Conservation (phyloP, 164 flowering plant species). For the grape (Vitis vinifera) region ASM3070453v1 NC_081818.1:22950001-22950500, state of each 20-base stretch:
- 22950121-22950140: slow-evolving; percentile 30
- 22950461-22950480: too few species aligned
- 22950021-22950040: slow-evolving; percentile 26
- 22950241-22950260: neutral
- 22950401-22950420: too few species aligned
- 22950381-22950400: neutral
- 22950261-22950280: neutral
- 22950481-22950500: too few species aligned
- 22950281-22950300: neutral
- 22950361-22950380: neutral
- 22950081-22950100: slow-evolving; percentile 25
- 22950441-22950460: too few species aligned
- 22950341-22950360: neutral
- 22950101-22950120: slow-evolving; percentile 51
- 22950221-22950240: too few species aligned
- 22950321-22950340: neutral
- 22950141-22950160: too few species aligned
- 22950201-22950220: too few species aligned
- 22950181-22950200: too few species aligned
- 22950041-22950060: slow-evolving; percentile 39
- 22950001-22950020: slow-evolving; percentile 11
- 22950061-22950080: slow-evolving; percentile 52
- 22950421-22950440: too few species aligned
- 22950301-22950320: neutral
- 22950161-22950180: too few species aligned